A percentile compares a stretch with the other conserved stretches of the same genome.
These are phyloP conservation scores for Batrachochytrium dendrobatidis DNA, from an alignment of 371 early-diverging fungal species.

Conservation along the genomic window DNA sequence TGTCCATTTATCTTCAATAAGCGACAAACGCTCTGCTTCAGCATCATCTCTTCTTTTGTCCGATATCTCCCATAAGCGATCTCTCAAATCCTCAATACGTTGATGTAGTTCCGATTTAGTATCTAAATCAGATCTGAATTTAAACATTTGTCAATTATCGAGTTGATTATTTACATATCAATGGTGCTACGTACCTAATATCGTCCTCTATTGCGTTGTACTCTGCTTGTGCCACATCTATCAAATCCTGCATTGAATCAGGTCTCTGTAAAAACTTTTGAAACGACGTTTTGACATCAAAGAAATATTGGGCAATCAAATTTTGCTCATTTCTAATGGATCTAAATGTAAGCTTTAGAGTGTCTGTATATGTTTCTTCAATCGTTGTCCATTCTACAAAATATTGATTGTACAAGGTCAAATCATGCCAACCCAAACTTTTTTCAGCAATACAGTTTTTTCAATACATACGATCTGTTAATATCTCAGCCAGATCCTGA, in stretches of 20 bases:
- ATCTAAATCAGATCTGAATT: slow-evolving; percentile 36
- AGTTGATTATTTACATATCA: no score
- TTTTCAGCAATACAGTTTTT: not conserved
- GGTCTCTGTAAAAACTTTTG: slow-evolving; percentile 40
- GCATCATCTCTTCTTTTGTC: slow-evolving; percentile 49
- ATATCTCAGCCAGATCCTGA: slow-evolving; percentile 38
- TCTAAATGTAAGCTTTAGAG: slow-evolving; percentile 43
- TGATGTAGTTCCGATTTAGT: slow-evolving; percentile 53
- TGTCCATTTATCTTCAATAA: slow-evolving; percentile 48
- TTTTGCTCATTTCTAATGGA: slow-evolving; percentile 42
- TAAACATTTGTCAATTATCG: not conserved
- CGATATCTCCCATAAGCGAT: slow-evolving; percentile 47
- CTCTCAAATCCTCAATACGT: slow-evolving; percentile 47
- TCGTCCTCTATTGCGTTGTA: slow-evolving; percentile 50
- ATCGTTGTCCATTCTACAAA: slow-evolving; percentile 44
- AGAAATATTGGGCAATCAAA: slow-evolving; percentile 33
- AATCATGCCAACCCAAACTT: slow-evolving; percentile 3
- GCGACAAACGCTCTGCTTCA: slow-evolving; percentile 35
- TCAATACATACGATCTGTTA: slow-evolving; percentile 36
- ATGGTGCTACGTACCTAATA: slow-evolving; percentile 28
- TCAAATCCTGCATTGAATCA: slow-evolving; percentile 41
- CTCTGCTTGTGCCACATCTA: slow-evolving; percentile 42
- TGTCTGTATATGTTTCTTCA: slow-evolving; percentile 43
- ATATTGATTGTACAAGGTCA: not conserved
- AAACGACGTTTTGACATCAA: slow-evolving; percentile 39